Conservation (phyloP, 805 yeast genomes). For the Wickerhamomyces bisporus region DNA sequence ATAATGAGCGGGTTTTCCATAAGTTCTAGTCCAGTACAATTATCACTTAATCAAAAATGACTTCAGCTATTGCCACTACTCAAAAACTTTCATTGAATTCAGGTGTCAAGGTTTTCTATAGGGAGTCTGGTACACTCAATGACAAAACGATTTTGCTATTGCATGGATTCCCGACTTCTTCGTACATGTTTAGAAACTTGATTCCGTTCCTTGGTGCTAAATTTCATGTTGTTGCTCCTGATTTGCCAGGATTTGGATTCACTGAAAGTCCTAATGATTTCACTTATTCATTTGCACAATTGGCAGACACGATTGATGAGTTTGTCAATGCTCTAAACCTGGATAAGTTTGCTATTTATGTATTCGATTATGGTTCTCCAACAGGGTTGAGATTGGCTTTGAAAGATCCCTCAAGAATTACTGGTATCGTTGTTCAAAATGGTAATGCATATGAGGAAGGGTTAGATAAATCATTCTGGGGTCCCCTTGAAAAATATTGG, state of each 20-base stretch:
- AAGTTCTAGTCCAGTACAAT: no score
- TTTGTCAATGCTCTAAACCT: constrained; percentile 26
- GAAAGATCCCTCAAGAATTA: constrained; percentile 25
- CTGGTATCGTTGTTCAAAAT: constrained; percentile 34
- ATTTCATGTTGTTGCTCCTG: constrained; percentile 40
- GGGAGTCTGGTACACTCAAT: constrained; percentile 35
- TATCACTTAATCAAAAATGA: no score
- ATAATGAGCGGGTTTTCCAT: no score
- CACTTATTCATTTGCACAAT: constrained; percentile 27
- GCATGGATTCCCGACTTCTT: constrained; percentile 42
- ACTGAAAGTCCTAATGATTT: constrained; percentile 28
- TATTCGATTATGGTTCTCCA: constrained; percentile 43
- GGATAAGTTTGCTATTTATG: constrained; percentile 28
- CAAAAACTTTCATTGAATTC: not conserved
- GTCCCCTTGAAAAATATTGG: constrained; percentile 31
- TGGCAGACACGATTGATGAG: constrained; percentile 28
- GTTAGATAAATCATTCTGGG: constrained; percentile 34
- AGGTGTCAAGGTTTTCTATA: constrained; percentile 28
- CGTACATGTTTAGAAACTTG: constrained; percentile 33
- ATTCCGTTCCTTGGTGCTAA: constrained; percentile 32
- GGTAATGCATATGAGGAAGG: constrained; percentile 43
- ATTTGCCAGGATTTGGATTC: constrained; percentile 39
- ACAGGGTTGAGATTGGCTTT: constrained; percentile 35
- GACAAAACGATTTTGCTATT: constrained; percentile 32
- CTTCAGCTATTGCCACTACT: not conserved